phyloP scores from a whole-genome alignment of 371 early-diverging fungal genomes.

The Mucor piriformis region DNA sequence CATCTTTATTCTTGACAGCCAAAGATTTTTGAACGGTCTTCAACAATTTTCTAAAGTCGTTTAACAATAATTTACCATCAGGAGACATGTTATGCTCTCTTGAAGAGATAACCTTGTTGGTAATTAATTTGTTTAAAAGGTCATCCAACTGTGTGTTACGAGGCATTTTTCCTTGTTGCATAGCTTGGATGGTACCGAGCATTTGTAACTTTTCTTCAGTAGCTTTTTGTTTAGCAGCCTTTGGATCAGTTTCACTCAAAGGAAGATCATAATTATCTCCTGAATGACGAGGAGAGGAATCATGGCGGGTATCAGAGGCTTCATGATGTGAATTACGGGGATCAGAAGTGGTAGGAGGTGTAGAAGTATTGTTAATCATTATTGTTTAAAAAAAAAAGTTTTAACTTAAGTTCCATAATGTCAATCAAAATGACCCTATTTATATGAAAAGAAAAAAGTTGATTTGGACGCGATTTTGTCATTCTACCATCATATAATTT shows the following conservation, averaged over 20 bases:
- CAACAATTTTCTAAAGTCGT: slow-evolving; percentile 51
- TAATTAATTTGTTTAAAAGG: slow-evolving; percentile 44
- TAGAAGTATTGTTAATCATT: neutral
- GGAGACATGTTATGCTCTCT: slow-evolving; percentile 51
- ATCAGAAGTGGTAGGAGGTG: neutral
- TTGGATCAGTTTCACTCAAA: slow-evolving; percentile 16
- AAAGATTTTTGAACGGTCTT: slow-evolving; percentile 47
- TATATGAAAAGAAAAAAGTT: neutral
- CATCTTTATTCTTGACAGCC: slow-evolving; percentile 58
- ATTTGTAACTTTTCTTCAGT: slow-evolving; percentile 47
- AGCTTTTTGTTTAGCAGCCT: slow-evolving; percentile 24
- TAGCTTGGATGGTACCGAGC: slow-evolving; percentile 50
- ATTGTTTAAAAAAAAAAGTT: neutral
- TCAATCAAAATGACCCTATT: neutral
- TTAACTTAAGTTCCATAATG: neutral
- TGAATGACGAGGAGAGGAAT: neutral
- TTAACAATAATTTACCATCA: slow-evolving; percentile 51
- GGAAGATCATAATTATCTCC: neutral
- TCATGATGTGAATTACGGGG: neutral
- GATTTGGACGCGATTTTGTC: slow-evolving; percentile 1
- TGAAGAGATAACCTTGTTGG: slow-evolving; percentile 42
- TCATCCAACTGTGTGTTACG: slow-evolving; percentile 59
- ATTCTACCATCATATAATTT: slow-evolving; percentile 17
- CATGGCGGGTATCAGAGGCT: neutral
- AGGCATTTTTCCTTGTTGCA: slow-evolving; percentile 62